These are phyloP conservation scores for Diplocarpon rosae DNA, from an alignment of 2,329 filamentous ascomycete genomes.

Conservation along the genomic window DNA sequence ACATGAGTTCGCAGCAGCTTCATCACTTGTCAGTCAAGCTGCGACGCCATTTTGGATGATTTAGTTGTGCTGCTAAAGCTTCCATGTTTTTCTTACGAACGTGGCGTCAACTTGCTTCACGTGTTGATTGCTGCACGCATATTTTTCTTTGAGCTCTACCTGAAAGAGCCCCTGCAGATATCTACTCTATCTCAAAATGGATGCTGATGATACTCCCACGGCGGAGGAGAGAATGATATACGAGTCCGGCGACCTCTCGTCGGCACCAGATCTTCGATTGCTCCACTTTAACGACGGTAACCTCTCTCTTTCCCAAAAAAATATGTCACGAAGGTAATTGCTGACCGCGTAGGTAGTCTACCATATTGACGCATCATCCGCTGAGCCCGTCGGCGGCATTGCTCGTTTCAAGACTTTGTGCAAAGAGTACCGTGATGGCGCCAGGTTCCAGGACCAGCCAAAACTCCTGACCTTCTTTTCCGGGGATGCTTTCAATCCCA, in stretches of 20 bases:
- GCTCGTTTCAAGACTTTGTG: slow-evolving; percentile 10
- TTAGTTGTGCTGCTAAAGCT: too few relatives aligned
- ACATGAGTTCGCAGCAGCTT: too few relatives aligned
- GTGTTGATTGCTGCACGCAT: too few relatives aligned
- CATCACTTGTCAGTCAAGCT: too few relatives aligned
- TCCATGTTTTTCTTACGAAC: too few relatives aligned
- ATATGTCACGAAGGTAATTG: neutral
- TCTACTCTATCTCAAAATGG: too few relatives aligned
- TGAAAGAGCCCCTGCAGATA: too few relatives aligned
- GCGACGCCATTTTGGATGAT: too few relatives aligned
- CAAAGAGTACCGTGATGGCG: slow-evolving; percentile 7
- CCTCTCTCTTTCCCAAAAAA: neutral
- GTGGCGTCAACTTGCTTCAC: too few relatives aligned
- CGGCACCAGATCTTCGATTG: slow-evolving; percentile 10
- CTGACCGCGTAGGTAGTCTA: slow-evolving; percentile 8
- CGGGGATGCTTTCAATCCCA: slow-evolving; percentile 12
- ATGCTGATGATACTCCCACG: neutral
- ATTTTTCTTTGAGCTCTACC: too few relatives aligned
- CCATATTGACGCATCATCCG: slow-evolving; percentile 11
- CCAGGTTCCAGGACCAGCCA: slow-evolving; percentile 6
- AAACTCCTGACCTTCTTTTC: slow-evolving; percentile 10
- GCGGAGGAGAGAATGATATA: slow-evolving; percentile 6
- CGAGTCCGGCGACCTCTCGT: slow-evolving; percentile 5
- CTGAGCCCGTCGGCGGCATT: slow-evolving; percentile 11
- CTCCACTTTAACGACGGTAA: slow-evolving; percentile 12